These are phyloP conservation scores for Alternaria gaisen DNA, from an alignment of 2,329 filamentous ascomycete genomes.

Conservation along the genomic window DNA sequence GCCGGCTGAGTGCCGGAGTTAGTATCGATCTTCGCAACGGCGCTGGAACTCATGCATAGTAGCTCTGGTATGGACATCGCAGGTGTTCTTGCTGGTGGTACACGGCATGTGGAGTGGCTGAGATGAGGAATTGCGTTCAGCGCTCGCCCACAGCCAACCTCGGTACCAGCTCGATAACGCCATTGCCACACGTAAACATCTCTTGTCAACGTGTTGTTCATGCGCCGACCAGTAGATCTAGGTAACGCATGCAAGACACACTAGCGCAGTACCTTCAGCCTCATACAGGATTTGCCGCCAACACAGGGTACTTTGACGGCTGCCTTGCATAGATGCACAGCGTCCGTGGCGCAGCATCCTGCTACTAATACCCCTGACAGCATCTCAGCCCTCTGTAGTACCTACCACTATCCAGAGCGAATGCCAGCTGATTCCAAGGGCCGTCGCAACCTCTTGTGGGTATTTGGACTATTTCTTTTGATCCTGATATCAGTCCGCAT, in stretches of 20 bases:
- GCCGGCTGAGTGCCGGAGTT: conserved; percentile 3
- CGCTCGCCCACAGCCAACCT: not conserved
- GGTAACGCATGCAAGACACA: not conserved
- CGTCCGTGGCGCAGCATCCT: not conserved
- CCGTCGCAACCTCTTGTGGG: conserved; percentile 16
- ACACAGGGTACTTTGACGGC: not conserved
- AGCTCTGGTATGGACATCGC: conserved; percentile 2
- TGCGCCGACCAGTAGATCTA: not conserved
- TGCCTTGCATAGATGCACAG: not conserved
- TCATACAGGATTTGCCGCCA: not conserved
- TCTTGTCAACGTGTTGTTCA: not conserved
- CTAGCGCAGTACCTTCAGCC: not conserved
- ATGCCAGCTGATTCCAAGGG: conserved; percentile 11
- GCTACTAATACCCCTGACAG: conserved; percentile 7
- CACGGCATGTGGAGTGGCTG: not conserved
- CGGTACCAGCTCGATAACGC: conserved; percentile 1
- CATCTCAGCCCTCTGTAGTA: conserved; percentile 4
- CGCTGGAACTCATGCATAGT: conserved; percentile 1
- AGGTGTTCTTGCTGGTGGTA: not conserved
- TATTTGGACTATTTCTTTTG: conserved; percentile 10
- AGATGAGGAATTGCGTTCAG: not conserved
- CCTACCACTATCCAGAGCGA: conserved; percentile 4
- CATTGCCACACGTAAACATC: conserved; percentile 6
- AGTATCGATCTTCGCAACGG: conserved; percentile 11
- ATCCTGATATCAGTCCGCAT: conserved; percentile 8